Base-by-base conservation (phyloP, 2,329 filamentous ascomycete species). In the Pseudonectria foliicola region DNA sequence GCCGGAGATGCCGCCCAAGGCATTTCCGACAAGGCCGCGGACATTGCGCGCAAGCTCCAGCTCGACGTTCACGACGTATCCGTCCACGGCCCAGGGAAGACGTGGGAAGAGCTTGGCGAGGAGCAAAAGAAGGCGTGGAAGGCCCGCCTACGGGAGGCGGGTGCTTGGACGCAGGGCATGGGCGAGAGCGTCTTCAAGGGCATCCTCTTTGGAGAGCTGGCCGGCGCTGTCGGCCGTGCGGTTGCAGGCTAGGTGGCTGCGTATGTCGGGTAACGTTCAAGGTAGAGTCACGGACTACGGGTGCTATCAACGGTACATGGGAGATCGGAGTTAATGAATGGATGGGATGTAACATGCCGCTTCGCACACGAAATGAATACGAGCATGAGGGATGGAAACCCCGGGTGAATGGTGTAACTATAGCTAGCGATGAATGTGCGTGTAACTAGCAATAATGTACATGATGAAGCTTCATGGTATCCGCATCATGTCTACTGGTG, bases 101-200 rank as follows among this genome's bases (percentile, higher is more conserved):
- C 70, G 35, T 93, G 85, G 85, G 78, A 87, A 38, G 76, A 88
- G 39, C 61, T 94, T 29, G 66, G 67, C 6, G 64, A 71, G 10
- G 61, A 73, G 35, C 75, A 89, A 57, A 75, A 75, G 55, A 62
- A 67, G 33, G 63, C 67, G 13, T 93, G 87, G 87, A 86, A 78
- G 62, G 60, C 73, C 46, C 75, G 71, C 53, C 68, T 93, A 25
- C 67, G 68, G 36, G 70, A 80, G 35, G 80, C 84, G 1, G 86
- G 86, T 0, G 76, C 87, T 44, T 93, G 85, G 86, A 75, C 75
- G n/a, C 78, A 81, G 54, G 70, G 76, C 25, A 84, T 90, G 68
- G 84, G 85, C 3, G 85, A 90, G 64, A 71, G 68, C 8, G 75
- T 92, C 21, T 73, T 93, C 47, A 78, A 80, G 60, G 83, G 85